A percentile compares a stretch with the other conserved stretches of the same genome.
phyloP scores from a whole-genome alignment of 257 asterid species.

The Cordia subcordata region DNA sequence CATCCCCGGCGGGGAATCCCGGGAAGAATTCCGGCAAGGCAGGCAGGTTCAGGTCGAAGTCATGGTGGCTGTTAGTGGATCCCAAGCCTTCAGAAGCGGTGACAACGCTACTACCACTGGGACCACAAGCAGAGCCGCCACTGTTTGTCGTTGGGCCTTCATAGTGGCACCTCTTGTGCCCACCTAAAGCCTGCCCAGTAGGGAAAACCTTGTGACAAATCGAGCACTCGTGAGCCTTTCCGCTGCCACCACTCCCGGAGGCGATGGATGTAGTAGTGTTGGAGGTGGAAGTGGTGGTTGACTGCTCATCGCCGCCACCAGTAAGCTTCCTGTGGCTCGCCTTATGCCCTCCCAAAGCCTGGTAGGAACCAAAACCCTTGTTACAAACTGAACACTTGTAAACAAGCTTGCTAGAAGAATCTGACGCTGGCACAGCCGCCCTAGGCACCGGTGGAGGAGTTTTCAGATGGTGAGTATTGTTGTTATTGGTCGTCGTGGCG shows the following conservation, averaged over 20 bases:
- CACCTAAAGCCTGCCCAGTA: slow-evolving; percentile 14
- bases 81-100: slow-evolving; percentile 39
- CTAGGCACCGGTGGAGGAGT: neutral
- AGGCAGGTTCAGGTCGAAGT: slow-evolving; percentile 52
- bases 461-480: neutral
- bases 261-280: slow-evolving; percentile 14
- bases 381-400: slow-evolving; percentile 39
- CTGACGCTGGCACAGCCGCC: neutral
- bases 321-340: slow-evolving; percentile 53
- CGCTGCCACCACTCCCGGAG: slow-evolving; percentile 16
- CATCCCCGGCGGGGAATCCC: slow-evolving; percentile 29
- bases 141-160: slow-evolving; percentile 15
- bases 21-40: slow-evolving; percentile 36
- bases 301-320: slow-evolving; percentile 18
- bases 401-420: neutral
- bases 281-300: slow-evolving; percentile 21
- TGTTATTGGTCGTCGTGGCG: neutral
- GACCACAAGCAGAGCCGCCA: slow-evolving; percentile 11
- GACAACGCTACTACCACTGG: slow-evolving; percentile 11
- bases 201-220: slow-evolving; percentile 33
- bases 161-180: slow-evolving; percentile 13
- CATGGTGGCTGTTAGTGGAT: slow-evolving; percentile 34
- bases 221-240: slow-evolving; percentile 50
- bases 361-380: slow-evolving; percentile 46
- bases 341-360: slow-evolving; percentile 66